These are phyloP conservation scores for Strombidium stylifer DNA, from an alignment of 73 alveolate genomes.

Conservation along the genomic window DNA sequence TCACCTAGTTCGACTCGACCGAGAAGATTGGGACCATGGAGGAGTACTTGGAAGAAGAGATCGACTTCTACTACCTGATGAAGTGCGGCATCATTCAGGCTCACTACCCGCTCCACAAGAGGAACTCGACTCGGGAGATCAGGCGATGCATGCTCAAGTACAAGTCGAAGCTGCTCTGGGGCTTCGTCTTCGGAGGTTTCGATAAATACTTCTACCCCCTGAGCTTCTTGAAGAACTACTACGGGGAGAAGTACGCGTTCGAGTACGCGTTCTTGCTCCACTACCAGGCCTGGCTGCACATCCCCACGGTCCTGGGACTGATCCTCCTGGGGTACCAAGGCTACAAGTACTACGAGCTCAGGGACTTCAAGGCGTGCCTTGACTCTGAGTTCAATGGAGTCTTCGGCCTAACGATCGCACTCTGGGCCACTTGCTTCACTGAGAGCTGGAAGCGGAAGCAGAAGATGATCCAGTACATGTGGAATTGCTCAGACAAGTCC, in stretches of 20 bases:
- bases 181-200: conserved; percentile 25
- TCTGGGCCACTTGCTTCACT: conserved; percentile 39
- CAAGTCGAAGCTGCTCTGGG: conserved; percentile 18
- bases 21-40: too few species aligned
- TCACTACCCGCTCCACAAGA: conserved; percentile 44
- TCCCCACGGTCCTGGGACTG: conserved; percentile 74
- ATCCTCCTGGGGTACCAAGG: conserved; percentile 10
- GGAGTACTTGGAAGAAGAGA: too few species aligned
- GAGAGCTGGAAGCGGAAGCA: conserved; percentile 53
- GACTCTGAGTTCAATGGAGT: background rate
- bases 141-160: conserved; percentile 10
- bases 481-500: conserved; percentile 42
- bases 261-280: conserved; percentile 20
- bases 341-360: too few species aligned
- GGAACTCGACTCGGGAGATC: background rate
- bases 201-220: conserved; percentile 19
- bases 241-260: conserved; percentile 50
- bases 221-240: conserved; percentile 29
- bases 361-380: too few species aligned
- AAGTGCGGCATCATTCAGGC: conserved; percentile 25
- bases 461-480: too few species aligned
- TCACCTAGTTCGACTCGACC: too few species aligned
- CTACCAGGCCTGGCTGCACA: conserved; percentile 68
- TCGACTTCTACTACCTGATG: too few species aligned
- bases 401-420: conserved; percentile 10